Evolutionary conservation across 805 yeast genomes (phyloP), one percentile per base, ranked within the genome.

Genomic region (Torulaspora indica): DNA sequence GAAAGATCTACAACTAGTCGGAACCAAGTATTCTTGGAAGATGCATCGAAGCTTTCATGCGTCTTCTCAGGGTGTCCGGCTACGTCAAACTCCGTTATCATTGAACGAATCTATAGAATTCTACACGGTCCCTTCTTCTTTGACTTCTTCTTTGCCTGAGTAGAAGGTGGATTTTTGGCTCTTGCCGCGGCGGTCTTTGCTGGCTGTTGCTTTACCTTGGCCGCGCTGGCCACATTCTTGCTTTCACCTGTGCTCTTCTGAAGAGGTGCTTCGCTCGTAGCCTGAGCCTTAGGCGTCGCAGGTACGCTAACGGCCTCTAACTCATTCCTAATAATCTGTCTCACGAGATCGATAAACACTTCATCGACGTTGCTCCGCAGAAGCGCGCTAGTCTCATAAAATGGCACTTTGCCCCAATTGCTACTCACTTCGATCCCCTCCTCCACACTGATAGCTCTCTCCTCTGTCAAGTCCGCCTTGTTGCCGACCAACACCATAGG

Each of bases 301-400:
- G 42, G 47, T 12, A 40, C 23, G 24, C 27, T 48, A 35, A 47
- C 48, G 20, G 42, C 49, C 18, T 51, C 66, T 44, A 65, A 49
- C 38, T 65, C 69, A 44, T 65, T 64, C 47, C 69, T 56, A 8
- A 63, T 86, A 46, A 90, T 87, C 58, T 88, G 96, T 61, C 95
- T 78, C 9, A 90, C 95, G 25, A 87, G 84, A 61, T 86, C 95
- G 28, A 82, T 74, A 57, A 90, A 93, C 0, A 91, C 93, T 57
- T 89, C 95, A 60, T 88, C 95, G 24, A 91, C 95, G 58, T 88
- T 87, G 53, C 88, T 81, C 63, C 83, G 81, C 61, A 82, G 78
- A 79, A 87, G 80, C n/a, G 98, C 98, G 56, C 93, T 82, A 1
- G 95, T 83, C 65, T 90, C 96, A 65, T 88, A 87, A 58, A 90